Evolutionary conservation across 805 yeast genomes (phyloP).

Genomic region (Candida vaughaniae): DNA sequence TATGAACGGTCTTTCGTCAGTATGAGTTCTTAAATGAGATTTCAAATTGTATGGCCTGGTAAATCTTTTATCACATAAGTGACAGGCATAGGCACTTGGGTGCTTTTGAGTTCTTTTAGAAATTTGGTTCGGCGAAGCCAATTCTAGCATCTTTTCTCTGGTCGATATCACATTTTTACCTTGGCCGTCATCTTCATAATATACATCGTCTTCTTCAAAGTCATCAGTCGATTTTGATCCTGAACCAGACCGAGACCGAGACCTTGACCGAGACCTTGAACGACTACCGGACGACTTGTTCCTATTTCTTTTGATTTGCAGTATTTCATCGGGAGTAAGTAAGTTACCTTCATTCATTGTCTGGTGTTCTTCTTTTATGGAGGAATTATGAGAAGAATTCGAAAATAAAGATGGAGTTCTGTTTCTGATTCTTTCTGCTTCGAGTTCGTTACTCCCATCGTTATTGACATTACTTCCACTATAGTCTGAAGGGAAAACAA

Average conservation of each 20-base stretch:
- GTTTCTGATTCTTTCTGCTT: slow-evolving; percentile 30
- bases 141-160: slow-evolving; percentile 61
- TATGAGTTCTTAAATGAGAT: slow-evolving; percentile 88
- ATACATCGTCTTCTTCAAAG: slow-evolving; percentile 20
- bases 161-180: slow-evolving; percentile 23
- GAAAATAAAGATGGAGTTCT: slow-evolving; percentile 58
- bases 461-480: slow-evolving; percentile 15
- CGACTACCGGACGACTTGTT: slow-evolving; percentile 28
- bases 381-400: slow-evolving; percentile 36
- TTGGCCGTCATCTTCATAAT: slow-evolving; percentile 7
- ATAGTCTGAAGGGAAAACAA: slow-evolving; percentile 6
- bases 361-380: slow-evolving; percentile 1
- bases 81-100: slow-evolving; percentile 75
- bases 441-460: slow-evolving; percentile 8
- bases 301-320: slow-evolving; percentile 42
- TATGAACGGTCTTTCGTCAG: slow-evolving; percentile 75
- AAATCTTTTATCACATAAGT: slow-evolving; percentile 79
- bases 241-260: slow-evolving; percentile 20
- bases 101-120: slow-evolving; percentile 63
- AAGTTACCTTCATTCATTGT: slow-evolving; percentile 9
- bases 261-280: slow-evolving; percentile 12
- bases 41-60: slow-evolving; percentile 92
- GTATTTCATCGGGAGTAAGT: slow-evolving; percentile 37
- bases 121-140: slow-evolving; percentile 57
- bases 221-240: slow-evolving; percentile 5